A percentile compares a stretch with the other conserved stretches of the same genome.
Conservation (phyloP, 257 asterid genomes). For the Primulina huaijiensis region DNA sequence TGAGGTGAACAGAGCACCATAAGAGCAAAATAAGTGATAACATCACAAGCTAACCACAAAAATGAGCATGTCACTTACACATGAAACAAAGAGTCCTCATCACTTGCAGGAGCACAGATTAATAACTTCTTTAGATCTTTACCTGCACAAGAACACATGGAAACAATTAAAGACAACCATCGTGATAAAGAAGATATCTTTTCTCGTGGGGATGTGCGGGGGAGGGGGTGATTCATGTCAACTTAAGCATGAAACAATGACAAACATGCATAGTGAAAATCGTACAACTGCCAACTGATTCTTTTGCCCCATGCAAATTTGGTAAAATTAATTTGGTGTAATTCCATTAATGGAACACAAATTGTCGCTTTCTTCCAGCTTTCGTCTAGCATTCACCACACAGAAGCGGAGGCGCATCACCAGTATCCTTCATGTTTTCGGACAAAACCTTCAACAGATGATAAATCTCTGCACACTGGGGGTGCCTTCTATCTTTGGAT, state of each 20-base stretch:
- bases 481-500: slow-evolving; percentile 60
- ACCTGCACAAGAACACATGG: not conserved
- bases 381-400: slow-evolving; percentile 32
- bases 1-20: not conserved
- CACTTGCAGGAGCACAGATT: not conserved
- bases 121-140: not conserved
- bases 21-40: not conserved
- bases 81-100: not conserved
- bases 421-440: slow-evolving; percentile 60
- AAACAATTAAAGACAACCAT: not conserved
- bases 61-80: not conserved
- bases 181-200: not conserved
- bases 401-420: slow-evolving; percentile 34
- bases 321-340: not conserved
- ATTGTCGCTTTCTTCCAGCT: slow-evolving; percentile 22
- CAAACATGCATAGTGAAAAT: too few species aligned
- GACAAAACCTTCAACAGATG: slow-evolving; percentile 46
- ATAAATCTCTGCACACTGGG: slow-evolving; percentile 42
- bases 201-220: not conserved
- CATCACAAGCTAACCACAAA: not conserved
- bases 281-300: not conserved
- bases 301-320: slow-evolving; percentile 15
- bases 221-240: too few species aligned
- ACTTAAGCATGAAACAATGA: too few species aligned
- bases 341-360: not conserved